Conservation (phyloP, 164 flowering plant species). For the Tetracentron sinense region DNA sequence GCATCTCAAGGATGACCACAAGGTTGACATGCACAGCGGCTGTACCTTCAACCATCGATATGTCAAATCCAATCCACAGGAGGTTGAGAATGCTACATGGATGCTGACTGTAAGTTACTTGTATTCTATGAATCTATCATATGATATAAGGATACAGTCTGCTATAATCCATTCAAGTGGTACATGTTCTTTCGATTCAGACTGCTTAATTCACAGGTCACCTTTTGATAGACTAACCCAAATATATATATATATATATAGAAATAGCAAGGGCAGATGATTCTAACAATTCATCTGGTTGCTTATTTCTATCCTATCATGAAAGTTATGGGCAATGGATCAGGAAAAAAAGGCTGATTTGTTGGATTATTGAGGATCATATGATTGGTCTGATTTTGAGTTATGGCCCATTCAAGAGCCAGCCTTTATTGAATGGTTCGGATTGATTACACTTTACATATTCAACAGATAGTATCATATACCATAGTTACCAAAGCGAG, state of each 20-base stretch:
- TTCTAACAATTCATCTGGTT: neutral
- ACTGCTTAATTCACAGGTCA: neutral
- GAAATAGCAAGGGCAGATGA: neutral
- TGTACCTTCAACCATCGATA: constrained; percentile 57
- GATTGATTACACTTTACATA: too few species aligned
- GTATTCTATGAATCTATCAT: too few species aligned
- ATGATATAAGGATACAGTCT: neutral
- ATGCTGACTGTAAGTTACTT: constrained; percentile 56
- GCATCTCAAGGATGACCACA: constrained; percentile 54
- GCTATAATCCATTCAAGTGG: too few species aligned
- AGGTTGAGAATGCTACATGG: constrained; percentile 63
- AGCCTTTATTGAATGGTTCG: too few species aligned
- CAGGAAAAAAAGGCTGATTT: too few species aligned
- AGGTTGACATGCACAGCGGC: constrained; percentile 57
- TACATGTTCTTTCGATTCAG: too few species aligned
- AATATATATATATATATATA: too few species aligned
- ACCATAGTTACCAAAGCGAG: too few species aligned
- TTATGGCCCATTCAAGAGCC: too few species aligned
- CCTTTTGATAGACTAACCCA: neutral
- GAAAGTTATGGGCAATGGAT: neutral
- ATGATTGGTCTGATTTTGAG: constrained; percentile 3
- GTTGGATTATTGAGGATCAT: neutral
- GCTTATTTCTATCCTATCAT: too few species aligned
- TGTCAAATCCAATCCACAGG: constrained; percentile 52
- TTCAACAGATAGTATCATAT: too few species aligned